A percentile compares a stretch with the other conserved stretches of the same genome.
These are phyloP conservation scores for Epichloe brachyelytri DNA, from an alignment of 2,329 filamentous ascomycete species.

Conservation along the genomic window DNA sequence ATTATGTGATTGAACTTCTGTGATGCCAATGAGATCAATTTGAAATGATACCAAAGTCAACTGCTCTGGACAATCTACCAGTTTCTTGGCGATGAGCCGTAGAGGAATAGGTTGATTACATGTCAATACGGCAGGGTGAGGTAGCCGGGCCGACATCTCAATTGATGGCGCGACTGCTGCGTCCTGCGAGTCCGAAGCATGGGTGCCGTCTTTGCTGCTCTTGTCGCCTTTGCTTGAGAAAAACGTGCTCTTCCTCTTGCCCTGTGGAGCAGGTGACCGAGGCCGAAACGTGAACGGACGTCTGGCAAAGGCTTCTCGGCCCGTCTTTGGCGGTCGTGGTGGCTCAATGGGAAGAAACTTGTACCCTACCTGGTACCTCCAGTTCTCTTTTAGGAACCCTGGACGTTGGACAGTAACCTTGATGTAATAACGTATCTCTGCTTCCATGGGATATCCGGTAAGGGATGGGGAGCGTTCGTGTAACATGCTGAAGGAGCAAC, in stretches of 20 bases:
- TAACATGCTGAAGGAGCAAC: slow-evolving; percentile 57
- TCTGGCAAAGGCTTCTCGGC: slow-evolving; percentile 74
- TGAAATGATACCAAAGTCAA: slow-evolving; percentile 70
- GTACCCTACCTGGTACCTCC: slow-evolving; percentile 54
- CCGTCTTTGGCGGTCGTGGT: slow-evolving; percentile 52
- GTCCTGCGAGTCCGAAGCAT: slow-evolving; percentile 17
- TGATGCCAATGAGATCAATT: slow-evolving; percentile 69
- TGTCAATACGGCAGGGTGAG: slow-evolving; percentile 76
- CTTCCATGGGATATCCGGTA: slow-evolving; percentile 73
- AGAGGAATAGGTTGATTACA: slow-evolving; percentile 80
- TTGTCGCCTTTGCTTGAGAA: slow-evolving; percentile 33
- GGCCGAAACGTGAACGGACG: slow-evolving; percentile 49
- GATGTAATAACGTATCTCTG: slow-evolving; percentile 86
- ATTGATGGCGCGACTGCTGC: slow-evolving; percentile 45
- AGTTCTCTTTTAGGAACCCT: slow-evolving; percentile 81
- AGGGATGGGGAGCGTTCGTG: slow-evolving; percentile 79
- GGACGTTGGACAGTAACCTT: slow-evolving; percentile 93
- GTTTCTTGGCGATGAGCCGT: slow-evolving; percentile 64
- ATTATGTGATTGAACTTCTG: slow-evolving; percentile 66
- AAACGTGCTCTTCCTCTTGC: slow-evolving; percentile 41
- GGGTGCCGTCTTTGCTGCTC: slow-evolving; percentile 9
- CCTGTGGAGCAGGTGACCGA: slow-evolving; percentile 17
- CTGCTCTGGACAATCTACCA: slow-evolving; percentile 53
- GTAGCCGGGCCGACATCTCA: slow-evolving; percentile 66
- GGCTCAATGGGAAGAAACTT: slow-evolving; percentile 91